Conservation (phyloP, 2,329 filamentous ascomycete species). For the Fusarium miscanthi region DNA sequence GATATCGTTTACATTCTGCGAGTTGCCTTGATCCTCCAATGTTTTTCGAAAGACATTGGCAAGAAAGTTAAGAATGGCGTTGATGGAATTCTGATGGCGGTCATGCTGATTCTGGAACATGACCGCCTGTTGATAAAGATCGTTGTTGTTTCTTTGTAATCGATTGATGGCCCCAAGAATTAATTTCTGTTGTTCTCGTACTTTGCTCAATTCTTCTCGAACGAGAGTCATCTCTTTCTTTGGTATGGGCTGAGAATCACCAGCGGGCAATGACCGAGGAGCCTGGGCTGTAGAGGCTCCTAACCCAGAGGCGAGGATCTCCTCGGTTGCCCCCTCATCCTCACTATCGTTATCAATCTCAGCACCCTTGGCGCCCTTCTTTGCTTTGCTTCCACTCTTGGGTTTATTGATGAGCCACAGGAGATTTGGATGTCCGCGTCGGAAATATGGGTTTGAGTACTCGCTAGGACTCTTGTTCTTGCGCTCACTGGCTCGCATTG, state of each 20-base stretch:
- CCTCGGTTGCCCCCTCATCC: constrained; percentile 58
- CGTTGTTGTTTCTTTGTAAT: constrained; percentile 85
- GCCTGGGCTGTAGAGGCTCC: constrained; percentile 35
- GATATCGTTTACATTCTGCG: constrained; percentile 84
- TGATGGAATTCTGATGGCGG: constrained; percentile 98
- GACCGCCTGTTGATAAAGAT: constrained; percentile 87
- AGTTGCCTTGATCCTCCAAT: constrained; percentile 81
- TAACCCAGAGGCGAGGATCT: constrained; percentile 46
- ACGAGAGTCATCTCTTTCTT: constrained; percentile 82
- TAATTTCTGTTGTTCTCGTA: constrained; percentile 86
- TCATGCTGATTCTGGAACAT: constrained; percentile 93
- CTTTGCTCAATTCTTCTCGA: constrained; percentile 80
- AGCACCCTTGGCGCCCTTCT: constrained; percentile 69
- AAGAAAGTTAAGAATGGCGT: constrained; percentile 96
- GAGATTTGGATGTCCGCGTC: constrained; percentile 89
- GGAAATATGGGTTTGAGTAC: constrained; percentile 97
- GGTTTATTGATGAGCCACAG: constrained; percentile 98
- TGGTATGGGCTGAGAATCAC: constrained; percentile 62
- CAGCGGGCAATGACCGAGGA: constrained; percentile 53
- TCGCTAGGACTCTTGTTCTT: constrained; percentile 99
- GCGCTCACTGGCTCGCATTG: constrained; percentile 95
- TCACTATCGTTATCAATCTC: constrained; percentile 80
- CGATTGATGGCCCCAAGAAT: constrained; percentile 86
- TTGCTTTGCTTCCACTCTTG: constrained; percentile 74
- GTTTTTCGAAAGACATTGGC: constrained; percentile 97